Percentiles rank a stretch among this genome's conserved stretches.
Conservation (phyloP, 148 eudicot species). For the Persicaria maculosa region DNA sequence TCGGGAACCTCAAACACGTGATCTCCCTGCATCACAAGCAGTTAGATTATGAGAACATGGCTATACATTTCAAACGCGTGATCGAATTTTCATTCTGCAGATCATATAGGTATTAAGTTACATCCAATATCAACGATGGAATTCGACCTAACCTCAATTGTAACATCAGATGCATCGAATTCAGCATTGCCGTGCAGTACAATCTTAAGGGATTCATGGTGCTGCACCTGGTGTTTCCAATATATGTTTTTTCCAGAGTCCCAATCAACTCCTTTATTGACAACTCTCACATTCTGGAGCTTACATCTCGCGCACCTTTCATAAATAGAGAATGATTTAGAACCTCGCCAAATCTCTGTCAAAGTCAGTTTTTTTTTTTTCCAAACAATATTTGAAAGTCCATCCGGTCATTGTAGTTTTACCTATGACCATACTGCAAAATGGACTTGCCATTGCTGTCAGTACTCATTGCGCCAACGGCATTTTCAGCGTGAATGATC, state of each 20-base stretch:
- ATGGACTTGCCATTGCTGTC: slow-evolving; percentile 46
- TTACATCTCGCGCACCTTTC: slow-evolving; percentile 85
- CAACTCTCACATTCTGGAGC: slow-evolving; percentile 72
- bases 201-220: slow-evolving; percentile 59
- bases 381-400: background rate
- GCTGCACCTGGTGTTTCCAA: slow-evolving; percentile 87
- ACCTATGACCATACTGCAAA: slow-evolving; percentile 84
- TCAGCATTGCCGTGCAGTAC: slow-evolving; percentile 94
- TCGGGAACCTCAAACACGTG: slow-evolving; percentile 83
- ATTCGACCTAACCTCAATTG: slow-evolving; percentile 55
- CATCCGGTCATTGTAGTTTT: slow-evolving; percentile 8
- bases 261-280: slow-evolving; percentile 91
- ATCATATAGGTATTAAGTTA: background rate
- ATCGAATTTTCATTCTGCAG: background rate
- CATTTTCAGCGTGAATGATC: slow-evolving; percentile 64
- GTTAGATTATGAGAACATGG: slow-evolving; percentile 1
- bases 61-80: background rate
- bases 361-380: background rate
- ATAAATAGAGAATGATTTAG: slow-evolving; percentile 20
- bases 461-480: slow-evolving; percentile 47
- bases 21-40: slow-evolving; percentile 64
- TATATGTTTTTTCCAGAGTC: slow-evolving; percentile 47
- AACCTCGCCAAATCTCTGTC: background rate
- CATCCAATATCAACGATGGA: background rate
- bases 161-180: slow-evolving; percentile 89